Evolutionary conservation across 768 basidiomycete species (phyloP), one percentile per base, ranked within the genome.

Genomic region (Gymnopilus junonius): DNA sequence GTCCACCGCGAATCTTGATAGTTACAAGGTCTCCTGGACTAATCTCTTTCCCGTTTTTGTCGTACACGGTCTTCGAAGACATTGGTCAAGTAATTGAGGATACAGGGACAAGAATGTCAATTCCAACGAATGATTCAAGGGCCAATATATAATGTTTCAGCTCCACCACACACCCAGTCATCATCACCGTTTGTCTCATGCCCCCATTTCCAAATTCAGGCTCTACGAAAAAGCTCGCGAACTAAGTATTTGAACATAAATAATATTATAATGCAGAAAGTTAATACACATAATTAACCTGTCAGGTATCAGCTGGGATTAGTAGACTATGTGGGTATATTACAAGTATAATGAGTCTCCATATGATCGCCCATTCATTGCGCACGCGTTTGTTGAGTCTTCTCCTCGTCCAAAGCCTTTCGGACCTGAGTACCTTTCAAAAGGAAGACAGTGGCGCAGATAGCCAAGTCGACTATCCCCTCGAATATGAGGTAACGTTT

Each of bases 401-500:
- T 90, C 65, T 81, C 73, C 66, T 88, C 87, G 67, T 94, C 92
- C 42, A 83, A 58, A 57, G 81, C 81, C 62, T 90, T 84, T 46
- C 92, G 82, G 23, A 75, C 82, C 72, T 93, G 91, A 63, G 79
- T 77, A 2, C 91, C 91, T 27, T 76, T 79, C 29, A 91, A 58
- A 45, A 87, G 76, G 68, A 88, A 83, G 1, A 90, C 71, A 6
- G 76, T 60, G 8, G 70, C 58, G 34, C 80, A 77, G 11, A 79
- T 70, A 1, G 64, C 74, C 61, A 84, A 65, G 3, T 86, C 78
- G 43, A 87, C 66, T 0, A 76, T 73, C 2, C 86, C 92, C 27
- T 89, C 85, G 70, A 95, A 85, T 27, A 94, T 86, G 43, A 92
- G 75, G 3, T 86, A 85, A 11, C 80, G 77, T 34, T 74, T 84